Conservation (phyloP, 1,284 basidiomycete species). For the Tilletia setariae region DNA sequence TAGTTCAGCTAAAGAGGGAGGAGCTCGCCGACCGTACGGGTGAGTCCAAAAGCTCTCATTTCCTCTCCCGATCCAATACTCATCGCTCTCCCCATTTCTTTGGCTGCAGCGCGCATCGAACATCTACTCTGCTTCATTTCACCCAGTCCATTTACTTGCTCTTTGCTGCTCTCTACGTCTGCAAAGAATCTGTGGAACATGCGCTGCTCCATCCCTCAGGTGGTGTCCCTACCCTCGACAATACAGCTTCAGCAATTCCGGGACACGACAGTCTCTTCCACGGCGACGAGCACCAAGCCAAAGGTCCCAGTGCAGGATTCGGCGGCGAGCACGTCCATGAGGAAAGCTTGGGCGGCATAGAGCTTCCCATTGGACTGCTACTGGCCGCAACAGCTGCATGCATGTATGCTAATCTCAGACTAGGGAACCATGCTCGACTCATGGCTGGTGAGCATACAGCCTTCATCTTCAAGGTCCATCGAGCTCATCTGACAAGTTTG, state of each 20-base stretch:
- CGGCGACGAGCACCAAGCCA: background rate
- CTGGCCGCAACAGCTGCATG: slow-evolving; percentile 31
- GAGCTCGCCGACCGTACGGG: slow-evolving; percentile 19
- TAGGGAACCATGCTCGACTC: slow-evolving; percentile 46
- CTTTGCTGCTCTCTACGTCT: slow-evolving; percentile 85
- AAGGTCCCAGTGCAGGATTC: slow-evolving; percentile 26
- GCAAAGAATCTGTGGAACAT: slow-evolving; percentile 74
- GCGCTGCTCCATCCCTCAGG: slow-evolving; percentile 37
- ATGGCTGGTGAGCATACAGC: slow-evolving; percentile 27
- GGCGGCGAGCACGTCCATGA: slow-evolving; percentile 35
- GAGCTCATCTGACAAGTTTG: background rate
- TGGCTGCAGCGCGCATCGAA: slow-evolving; percentile 64
- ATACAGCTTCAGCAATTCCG: background rate
- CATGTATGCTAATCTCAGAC: slow-evolving; percentile 39
- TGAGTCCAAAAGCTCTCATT: slow-evolving; percentile 13
- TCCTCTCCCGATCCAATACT: no score
- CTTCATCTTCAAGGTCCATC: background rate
- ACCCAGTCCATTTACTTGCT: slow-evolving; percentile 83
- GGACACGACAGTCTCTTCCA: background rate
- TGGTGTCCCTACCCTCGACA: background rate
- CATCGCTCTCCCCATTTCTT: background rate
- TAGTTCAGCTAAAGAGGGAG: background rate
- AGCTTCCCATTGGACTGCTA: slow-evolving; percentile 37
- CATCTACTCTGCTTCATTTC: slow-evolving; percentile 76
- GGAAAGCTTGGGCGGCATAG: slow-evolving; percentile 32